Evolutionary conservation across 2,329 filamentous ascomycete species (phyloP), one percentile per base, ranked within the genome.

Genomic region (Colletotrichum camelliae): DNA sequence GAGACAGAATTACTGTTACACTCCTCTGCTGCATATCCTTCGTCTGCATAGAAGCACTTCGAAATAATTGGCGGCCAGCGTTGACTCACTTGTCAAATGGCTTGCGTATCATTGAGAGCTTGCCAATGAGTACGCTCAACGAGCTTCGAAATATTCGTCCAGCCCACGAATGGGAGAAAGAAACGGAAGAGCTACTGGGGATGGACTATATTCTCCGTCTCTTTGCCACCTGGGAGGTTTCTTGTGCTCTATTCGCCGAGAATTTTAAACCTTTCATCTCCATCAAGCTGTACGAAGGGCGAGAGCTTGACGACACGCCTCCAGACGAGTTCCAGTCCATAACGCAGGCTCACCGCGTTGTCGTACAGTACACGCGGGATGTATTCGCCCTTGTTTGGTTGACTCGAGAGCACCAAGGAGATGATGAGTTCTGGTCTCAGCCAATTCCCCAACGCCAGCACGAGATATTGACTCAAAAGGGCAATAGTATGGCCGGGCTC

Each of bases 21-120:
- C 80, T 84, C 7, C 77, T 84, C 39, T 83, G 82, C 77, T 83
- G 82, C 77, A 77, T 82, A 5, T 76, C 81, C 4, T 84, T 83
- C 67, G 80, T 83, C 31, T 83, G 79, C 67, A 80, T 83, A 57
- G 82, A 83, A 77, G 79, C 79, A 10, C 72, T 83, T 52, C 80
- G 81, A 6, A 78, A 78, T 16, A 80, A 81, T 64, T 79, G 80
- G 74, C 72, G 75, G 1, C 79, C 77, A 4, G 81, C 80, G 12
- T 75, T 82, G 35, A 77, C 79, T 5, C 82, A 84, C 67, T 77
- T 83, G 31, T 75, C 77, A 1, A 81, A 82, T 62, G 82, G 82
- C 21, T 74, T 82, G n/a, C 79, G 79, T 21, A 81, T 84, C 37
- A 81, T 84, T 75, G 77, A 79, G 21, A 80, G 79, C 29, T 60